Conservation (phyloP, 768 basidiomycete species). For the Mycena filopes region DNA sequence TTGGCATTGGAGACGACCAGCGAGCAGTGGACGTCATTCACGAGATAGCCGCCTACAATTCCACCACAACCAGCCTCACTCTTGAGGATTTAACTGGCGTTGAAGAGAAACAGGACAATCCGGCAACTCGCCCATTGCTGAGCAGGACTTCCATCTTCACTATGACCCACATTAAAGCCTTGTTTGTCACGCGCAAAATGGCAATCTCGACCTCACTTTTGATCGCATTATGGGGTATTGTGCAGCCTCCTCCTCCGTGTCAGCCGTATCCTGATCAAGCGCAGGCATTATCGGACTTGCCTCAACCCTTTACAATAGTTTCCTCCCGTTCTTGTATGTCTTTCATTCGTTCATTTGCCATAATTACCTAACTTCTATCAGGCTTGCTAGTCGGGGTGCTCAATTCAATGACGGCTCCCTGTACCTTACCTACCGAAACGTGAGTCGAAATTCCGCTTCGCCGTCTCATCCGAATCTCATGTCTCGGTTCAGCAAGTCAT, state of each 20-base stretch:
- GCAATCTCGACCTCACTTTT: constrained; percentile 62
- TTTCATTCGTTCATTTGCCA: background rate
- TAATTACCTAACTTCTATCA: constrained; percentile 33
- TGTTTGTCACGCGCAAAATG: constrained; percentile 62
- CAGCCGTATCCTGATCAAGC: background rate
- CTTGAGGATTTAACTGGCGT: constrained; percentile 58
- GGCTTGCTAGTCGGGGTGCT: constrained; percentile 73
- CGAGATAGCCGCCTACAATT: constrained; percentile 70
- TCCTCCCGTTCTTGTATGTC: constrained; percentile 35
- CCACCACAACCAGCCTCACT: constrained; percentile 57
- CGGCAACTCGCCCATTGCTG: constrained; percentile 52
- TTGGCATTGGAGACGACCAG: constrained; percentile 72
- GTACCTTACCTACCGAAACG: constrained; percentile 81
- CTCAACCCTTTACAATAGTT: constrained; percentile 60
- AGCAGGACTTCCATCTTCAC: constrained; percentile 33
- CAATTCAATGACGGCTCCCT: constrained; percentile 75
- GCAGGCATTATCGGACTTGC: constrained; percentile 81
- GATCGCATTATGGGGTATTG: constrained; percentile 63
- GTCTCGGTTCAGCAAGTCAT: constrained; percentile 67
- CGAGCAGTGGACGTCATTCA: constrained; percentile 72
- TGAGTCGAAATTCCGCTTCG: constrained; percentile 38
- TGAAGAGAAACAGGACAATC: constrained; percentile 30
- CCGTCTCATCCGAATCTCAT: background rate
- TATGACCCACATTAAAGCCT: constrained; percentile 51
- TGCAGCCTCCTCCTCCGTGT: background rate